A percentile compares a stretch with the other conserved stretches of the same genome.
These are phyloP conservation scores for Heimioporus sp. DNA, from an alignment of 768 basidiomycete genomes.

Conservation along the genomic window DNA sequence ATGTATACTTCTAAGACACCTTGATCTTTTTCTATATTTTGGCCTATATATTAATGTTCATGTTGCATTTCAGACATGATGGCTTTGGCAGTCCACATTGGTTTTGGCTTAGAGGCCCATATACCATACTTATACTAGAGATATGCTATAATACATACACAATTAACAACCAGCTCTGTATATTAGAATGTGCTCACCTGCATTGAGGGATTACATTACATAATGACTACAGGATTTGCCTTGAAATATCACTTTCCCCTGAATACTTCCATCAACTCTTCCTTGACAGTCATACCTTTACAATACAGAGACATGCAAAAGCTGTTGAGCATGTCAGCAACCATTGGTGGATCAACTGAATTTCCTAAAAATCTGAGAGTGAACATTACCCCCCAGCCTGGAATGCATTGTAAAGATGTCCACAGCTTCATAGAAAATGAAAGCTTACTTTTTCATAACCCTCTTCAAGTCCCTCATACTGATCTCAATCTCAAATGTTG, in stretches of 20 bases:
- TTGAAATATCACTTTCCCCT: not conserved
- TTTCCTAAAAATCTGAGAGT: not conserved
- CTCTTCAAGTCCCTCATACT: not conserved
- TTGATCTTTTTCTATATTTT: not conserved
- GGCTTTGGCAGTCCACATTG: slow-evolving; percentile 4
- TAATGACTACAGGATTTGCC: not conserved
- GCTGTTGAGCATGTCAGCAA: not conserved
- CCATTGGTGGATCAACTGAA: not conserved
- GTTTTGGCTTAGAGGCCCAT: not conserved
- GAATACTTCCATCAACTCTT: not conserved
- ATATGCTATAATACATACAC: not conserved
- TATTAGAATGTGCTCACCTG: not conserved
- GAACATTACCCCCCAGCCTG: not conserved
- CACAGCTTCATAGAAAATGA: not conserved
- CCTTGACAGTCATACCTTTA: not conserved
- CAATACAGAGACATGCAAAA: not conserved
- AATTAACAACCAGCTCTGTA: not conserved
- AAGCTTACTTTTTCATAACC: not conserved
- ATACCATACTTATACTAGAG: not conserved
- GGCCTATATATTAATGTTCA: not conserved
- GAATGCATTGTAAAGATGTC: no score
- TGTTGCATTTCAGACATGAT: not conserved
- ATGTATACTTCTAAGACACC: not conserved
- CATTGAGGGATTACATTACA: not conserved
- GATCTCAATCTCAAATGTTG: not conserved